Evolutionary conservation across 2,329 filamentous ascomycete species (phyloP), one percentile per base, ranked within the genome.

Genomic region (Arthrobotrys pseudoclavata): DNA sequence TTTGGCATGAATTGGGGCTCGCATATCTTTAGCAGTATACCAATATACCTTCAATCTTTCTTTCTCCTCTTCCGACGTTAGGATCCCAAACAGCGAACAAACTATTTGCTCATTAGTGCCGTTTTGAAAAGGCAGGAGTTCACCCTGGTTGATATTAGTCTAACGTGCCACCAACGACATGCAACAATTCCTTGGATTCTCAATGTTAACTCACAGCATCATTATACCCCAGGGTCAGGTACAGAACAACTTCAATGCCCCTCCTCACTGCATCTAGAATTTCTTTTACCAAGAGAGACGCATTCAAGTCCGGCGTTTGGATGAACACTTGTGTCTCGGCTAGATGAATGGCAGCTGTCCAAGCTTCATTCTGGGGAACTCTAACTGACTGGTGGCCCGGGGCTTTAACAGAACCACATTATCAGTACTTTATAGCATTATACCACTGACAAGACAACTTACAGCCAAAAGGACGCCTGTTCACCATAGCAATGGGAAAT

Each of bases 211-310:
- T 80, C 81, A 86, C 86, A 0, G 88, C 85, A 79, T 94, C 92
- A 79, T 94, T 94, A 84, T 95, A 95, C 0, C 92, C 91, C 0
- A 94, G 87, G 79, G 91, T 93, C 0, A 93, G 86, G 79, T 92
- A 94, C 82, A 89, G 90, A 0, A 87, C 89, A 0, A 94, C 89
- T 62, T 89, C 85, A 0, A 94, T 83, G 0, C 91, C 91, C 0
- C 91, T 86, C 76, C 89, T 86, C n/a, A 90, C 87, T 0, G 92
- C 91, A 2, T 86, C 86, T 0, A 87, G 82, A 2, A 94, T 86
- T 0, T 89, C 90, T 0, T 89, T 87, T n/a, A 76, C 0, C 93
- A 81, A 0, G 94, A 84, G 0, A 89, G 90, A 70, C 88, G 92
- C 91, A 80, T 95, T 95, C 42, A 95, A 86, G 22, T 92, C 91